Evolutionary conservation across 768 basidiomycete genomes (phyloP), one percentile per base, ranked within the genome.

Genomic region (Rhizopogon roseolus): DNA sequence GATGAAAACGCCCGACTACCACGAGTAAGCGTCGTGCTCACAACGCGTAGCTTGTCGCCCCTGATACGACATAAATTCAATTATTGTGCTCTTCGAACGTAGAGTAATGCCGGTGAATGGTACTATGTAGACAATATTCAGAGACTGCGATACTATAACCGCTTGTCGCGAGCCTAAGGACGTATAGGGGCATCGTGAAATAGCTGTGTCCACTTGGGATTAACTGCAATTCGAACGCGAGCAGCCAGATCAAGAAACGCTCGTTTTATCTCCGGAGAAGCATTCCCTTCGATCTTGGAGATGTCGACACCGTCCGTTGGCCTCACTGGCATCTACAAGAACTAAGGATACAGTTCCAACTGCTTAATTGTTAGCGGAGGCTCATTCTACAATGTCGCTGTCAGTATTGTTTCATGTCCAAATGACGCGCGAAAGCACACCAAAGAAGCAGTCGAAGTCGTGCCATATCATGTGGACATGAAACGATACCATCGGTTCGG

Each of bases 81-180:
- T n/a, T n/a, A n/a, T n/a, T n/a, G n/a, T n/a, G n/a, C n/a, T n/a
- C 22, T 13, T 13, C 46, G 22, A 27, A 54, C 62, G 32, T 38
- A 82, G 81, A 73, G 28, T 9, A 58, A 57, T 19, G 81, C 82
- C n/a, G 82, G 82, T 48, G 81, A 77, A 53, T 83, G 82, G 52
- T 79, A 83, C 19, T n/a, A n/a, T n/a, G n/a, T n/a, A n/a, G n/a
- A 80, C 69, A 5, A 82, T 66, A 42, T 80, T 76, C 41, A 83
- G 61, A 1, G 80, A 75, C 57, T 81, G 80, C 0, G 81, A 81
- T 8, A 82, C 81, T 43, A 57, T 67, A 52, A 48, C 65, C 60
- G 61, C 52, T 52, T 38, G 63, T 61, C 6, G 74, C 62, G 5
- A 73, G 38, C 52, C 34, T 45, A 42, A 65, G 54, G n/a, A 66